Conservation (phyloP, 192 early-diverging fungal species). For the Thoreauomyces humboldtii region DNA sequence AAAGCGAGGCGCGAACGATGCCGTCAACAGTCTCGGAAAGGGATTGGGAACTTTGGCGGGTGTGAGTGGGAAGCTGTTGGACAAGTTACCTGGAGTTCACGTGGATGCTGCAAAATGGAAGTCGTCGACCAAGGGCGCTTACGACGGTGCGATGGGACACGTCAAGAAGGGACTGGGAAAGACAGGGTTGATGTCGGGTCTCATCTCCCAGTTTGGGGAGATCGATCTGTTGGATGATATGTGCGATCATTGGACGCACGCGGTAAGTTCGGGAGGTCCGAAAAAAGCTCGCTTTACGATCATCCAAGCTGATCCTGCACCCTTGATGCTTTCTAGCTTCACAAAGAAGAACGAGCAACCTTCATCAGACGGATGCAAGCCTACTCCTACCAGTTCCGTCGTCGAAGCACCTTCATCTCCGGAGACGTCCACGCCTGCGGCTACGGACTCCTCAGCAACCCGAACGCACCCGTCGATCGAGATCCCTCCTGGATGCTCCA, state of each 20-base stretch:
- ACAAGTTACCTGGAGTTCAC: conserved; percentile 17
- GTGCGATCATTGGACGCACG: conserved; percentile 70
- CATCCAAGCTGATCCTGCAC: conserved; percentile 74
- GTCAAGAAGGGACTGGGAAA: conserved; percentile 30
- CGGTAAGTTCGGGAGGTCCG: too few relatives aligned
- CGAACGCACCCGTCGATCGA: conserved; percentile 71
- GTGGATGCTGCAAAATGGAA: conserved; percentile 19
- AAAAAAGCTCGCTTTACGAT: neutral
- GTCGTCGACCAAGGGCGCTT: neutral
- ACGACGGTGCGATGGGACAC: conserved; percentile 11
- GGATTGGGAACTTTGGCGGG: conserved; percentile 12
- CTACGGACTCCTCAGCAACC: conserved; percentile 36
- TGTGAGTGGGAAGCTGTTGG: neutral
- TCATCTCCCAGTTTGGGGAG: conserved; percentile 69
- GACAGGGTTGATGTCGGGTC: conserved; percentile 41
- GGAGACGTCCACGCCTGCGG: conserved; percentile 72
- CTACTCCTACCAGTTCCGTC: conserved; percentile 52
- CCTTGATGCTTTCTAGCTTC: too few relatives aligned
- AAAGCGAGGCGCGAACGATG: conserved; percentile 12
- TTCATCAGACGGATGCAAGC: conserved; percentile 66
- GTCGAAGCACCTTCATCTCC: conserved; percentile 76
- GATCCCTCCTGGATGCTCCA: conserved; percentile 71
- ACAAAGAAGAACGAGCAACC: conserved; percentile 66
- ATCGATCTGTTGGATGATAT: conserved; percentile 83
- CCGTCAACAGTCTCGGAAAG: conserved; percentile 12